Evolutionary conservation across 805 yeast genomes (phyloP), one percentile per base, ranked within the genome.

Genomic region (Kodamaea jinghongensis): DNA sequence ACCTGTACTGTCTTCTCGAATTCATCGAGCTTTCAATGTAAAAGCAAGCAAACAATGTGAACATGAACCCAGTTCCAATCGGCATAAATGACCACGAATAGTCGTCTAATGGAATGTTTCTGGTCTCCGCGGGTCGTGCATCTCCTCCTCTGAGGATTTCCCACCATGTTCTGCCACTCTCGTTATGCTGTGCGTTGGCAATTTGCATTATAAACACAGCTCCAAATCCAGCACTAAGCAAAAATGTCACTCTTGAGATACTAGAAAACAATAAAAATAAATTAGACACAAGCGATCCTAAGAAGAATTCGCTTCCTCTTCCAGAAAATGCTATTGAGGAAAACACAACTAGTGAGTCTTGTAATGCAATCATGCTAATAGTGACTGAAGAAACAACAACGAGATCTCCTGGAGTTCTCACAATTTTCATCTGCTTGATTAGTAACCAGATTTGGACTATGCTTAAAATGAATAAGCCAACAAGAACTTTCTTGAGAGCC

Each of bases 341-440:
- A 61, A 86, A 70, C 11, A 87, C 78, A 14, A 83, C 52, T 2
- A 85, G 67, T 1, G 91, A 86, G 60, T 89, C 96, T 61, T 86
- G 78, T 46, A 79, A 68, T 6, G 81, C 76, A 22, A 87, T 64
- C 3, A 89, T 65, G 70, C 78, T 79, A 38, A 85, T 78, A 2
- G 70, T 52, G 4, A 49, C 45, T 16, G 51, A 49, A 6, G 95
- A 82, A 6, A 90, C 73, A 38, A 82, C 75, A 3, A 90, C 79
- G 22, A 86, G 73, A 4, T 84, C 79, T 0, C 96, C 86, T 1
- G 96, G 96, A 0, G 96, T 86, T 48, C 74, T 78, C 2, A 86
- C 75, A 23, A 68, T 63, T 41, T 81, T 77, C 78, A 86, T 83
- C 56, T 89, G 96, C 36, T 76, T 62, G 38, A 86, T 65, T 31